Percentiles rank a stretch among this genome's conserved stretches.
Evolutionary conservation across 148 eudicot genomes (phyloP).

Genomic region (Euryodendron excelsum): DNA sequence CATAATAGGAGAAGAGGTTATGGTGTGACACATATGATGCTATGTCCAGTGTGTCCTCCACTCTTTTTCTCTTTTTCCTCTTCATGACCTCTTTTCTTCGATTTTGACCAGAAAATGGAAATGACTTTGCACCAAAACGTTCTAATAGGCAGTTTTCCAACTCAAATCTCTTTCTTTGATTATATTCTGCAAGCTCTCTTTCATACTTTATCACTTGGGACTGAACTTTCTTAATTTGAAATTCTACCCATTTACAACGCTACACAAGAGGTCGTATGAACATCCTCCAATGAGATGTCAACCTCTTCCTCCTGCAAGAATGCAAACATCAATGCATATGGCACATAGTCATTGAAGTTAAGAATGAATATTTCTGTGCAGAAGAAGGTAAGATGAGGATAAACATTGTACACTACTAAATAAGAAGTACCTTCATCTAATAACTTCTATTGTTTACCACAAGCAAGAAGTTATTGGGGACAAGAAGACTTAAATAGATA

Average conservation of each 20-base stretch:
- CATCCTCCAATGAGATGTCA: slow-evolving; percentile 71
- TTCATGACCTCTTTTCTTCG: slow-evolving; percentile 36
- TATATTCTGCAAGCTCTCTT: slow-evolving; percentile 41
- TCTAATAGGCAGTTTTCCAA: slow-evolving; percentile 31
- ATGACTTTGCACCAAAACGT: slow-evolving; percentile 42
- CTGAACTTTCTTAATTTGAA: slow-evolving; percentile 50
- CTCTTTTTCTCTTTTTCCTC: slow-evolving; percentile 71
- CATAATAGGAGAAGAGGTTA: slow-evolving; percentile 62
- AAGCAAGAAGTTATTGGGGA: background rate
- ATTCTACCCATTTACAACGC: slow-evolving; percentile 83
- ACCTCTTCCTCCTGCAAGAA: slow-evolving; percentile 53
- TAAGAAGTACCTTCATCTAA: background rate
- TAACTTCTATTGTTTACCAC: background rate
- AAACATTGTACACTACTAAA: background rate
- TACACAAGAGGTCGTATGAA: slow-evolving; percentile 63
- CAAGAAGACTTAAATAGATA: background rate
- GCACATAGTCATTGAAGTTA: background rate
- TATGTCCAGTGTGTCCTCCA: slow-evolving; percentile 51
- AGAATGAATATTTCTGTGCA: no score
- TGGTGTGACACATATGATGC: slow-evolving; percentile 51
- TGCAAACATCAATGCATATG: background rate
- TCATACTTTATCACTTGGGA: slow-evolving; percentile 50
- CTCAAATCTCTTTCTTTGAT: slow-evolving; percentile 35
- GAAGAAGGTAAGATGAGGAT: background rate
- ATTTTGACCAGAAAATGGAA: slow-evolving; percentile 39